Conservation (phyloP, 2,329 filamentous ascomycete species). For the Exserohilum turcica region DNA sequence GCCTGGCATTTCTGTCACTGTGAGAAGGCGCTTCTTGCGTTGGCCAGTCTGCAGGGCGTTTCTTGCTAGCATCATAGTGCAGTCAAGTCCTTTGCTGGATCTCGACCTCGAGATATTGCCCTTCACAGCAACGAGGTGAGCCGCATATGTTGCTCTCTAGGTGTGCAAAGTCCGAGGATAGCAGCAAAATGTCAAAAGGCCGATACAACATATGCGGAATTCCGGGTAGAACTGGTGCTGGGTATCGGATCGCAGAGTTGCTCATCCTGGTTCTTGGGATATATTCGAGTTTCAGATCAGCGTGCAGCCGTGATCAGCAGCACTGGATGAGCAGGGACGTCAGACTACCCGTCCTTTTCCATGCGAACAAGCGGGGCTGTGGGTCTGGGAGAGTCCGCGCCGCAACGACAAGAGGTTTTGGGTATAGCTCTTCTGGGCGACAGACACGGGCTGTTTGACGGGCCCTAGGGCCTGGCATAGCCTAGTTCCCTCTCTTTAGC, state of each 20-base stretch:
- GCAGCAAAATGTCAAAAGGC: not conserved
- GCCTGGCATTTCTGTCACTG: not conserved
- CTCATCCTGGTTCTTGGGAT: not conserved
- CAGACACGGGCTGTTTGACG: not conserved
- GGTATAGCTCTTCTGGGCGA: not conserved
- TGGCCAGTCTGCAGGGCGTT: not conserved
- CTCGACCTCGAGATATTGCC: not conserved
- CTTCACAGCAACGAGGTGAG: not conserved
- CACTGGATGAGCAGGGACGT: not conserved
- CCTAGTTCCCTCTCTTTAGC: no score
- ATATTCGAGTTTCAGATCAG: not conserved
- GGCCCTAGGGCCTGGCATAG: no score
- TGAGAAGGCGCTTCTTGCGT: conserved; percentile 4
- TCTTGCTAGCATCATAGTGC: not conserved
- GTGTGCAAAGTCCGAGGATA: not conserved
- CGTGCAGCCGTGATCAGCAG: not conserved
- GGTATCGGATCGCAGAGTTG: not conserved
- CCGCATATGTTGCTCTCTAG: not conserved
- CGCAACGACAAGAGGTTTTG: no score
- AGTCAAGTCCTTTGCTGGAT: conserved; percentile 11
- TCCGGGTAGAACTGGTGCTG: not conserved
- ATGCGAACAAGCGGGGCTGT: conserved; percentile 13
- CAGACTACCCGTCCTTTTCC: conserved; percentile 3
- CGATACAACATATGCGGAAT: not conserved
- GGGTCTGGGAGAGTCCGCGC: not conserved